Evolutionary conservation across 345 rosid genomes (phyloP).

Genomic region (Eucalyptus polyanthemos): DNA sequence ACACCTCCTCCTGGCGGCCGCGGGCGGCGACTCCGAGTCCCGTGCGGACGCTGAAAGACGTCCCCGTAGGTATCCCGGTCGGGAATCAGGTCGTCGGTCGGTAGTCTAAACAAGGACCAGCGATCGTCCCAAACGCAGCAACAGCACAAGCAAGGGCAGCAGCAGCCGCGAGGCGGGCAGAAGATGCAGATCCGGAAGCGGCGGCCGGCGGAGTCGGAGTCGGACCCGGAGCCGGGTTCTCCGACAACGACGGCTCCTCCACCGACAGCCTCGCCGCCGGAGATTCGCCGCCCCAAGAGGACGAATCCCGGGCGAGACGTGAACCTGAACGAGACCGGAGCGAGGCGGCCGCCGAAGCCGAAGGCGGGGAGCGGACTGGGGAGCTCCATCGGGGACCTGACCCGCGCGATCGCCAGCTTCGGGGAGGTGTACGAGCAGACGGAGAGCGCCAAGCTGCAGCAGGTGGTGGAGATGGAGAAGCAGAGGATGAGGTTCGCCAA

Average conservation of each 20-base stretch:
- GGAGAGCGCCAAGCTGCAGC: constrained; percentile 71
- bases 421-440: constrained; percentile 85
- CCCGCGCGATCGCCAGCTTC: constrained; percentile 52
- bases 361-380: constrained; percentile 15
- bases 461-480: constrained; percentile 94
- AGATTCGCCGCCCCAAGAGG: not conserved
- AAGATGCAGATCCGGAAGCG: constrained; percentile 33
- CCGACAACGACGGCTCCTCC: constrained; percentile 13
- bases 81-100: constrained; percentile 20
- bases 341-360: not conserved
- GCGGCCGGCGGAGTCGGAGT: not conserved
- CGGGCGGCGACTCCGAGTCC: not conserved
- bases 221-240: constrained; percentile 18
- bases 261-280: constrained; percentile 35
- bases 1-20: constrained; percentile 10
- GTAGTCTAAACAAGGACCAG: not conserved
- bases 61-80: constrained; percentile 59
- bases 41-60: not conserved
- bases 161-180: not conserved
- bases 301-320: not conserved
- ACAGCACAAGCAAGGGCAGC: not conserved
- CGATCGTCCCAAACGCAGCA: not conserved
- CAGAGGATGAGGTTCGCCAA: constrained; percentile 83
- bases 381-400: constrained; percentile 34
- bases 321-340: constrained; percentile 13